These are phyloP conservation scores for Danielia oregonensis DNA, from an alignment of 805 yeast genomes.

Conservation along the genomic window DNA sequence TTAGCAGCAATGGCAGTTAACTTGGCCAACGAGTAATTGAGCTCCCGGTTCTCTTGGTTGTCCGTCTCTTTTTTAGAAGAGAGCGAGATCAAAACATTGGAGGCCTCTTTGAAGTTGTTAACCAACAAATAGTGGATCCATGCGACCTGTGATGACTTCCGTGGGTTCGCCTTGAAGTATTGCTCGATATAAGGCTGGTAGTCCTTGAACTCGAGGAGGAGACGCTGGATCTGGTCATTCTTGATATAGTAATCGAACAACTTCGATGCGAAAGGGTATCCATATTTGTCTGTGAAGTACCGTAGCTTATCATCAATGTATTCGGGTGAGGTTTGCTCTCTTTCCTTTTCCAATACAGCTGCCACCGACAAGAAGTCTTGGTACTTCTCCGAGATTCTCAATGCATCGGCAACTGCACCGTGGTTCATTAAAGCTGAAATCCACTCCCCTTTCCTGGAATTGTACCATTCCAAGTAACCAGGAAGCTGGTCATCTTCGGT, in stretches of 20 bases:
- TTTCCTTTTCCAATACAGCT: slow-evolving; percentile 38
- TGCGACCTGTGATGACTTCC: slow-evolving; percentile 50
- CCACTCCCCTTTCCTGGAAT: slow-evolving; percentile 46
- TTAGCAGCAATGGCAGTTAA: slow-evolving; percentile 51
- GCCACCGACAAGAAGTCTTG: slow-evolving; percentile 64
- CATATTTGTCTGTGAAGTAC: slow-evolving; percentile 56
- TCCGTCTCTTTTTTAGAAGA: slow-evolving; percentile 36
- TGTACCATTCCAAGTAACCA: slow-evolving; percentile 34
- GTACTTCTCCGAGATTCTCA: slow-evolving; percentile 61
- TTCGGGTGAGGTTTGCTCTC: slow-evolving; percentile 18
- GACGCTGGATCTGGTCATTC: slow-evolving; percentile 46
- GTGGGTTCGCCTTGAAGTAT: slow-evolving; percentile 45
- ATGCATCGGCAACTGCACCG: slow-evolving; percentile 50
- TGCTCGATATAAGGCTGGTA: slow-evolving; percentile 45
- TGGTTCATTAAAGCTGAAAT: slow-evolving; percentile 50
- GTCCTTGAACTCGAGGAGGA: slow-evolving; percentile 56
- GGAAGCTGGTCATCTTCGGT: slow-evolving; percentile 21
- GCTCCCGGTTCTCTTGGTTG: slow-evolving; percentile 42
- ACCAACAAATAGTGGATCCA: slow-evolving; percentile 70
- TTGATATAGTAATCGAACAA: slow-evolving; percentile 58
- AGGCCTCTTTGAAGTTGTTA: slow-evolving; percentile 48
- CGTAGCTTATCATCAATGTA: slow-evolving; percentile 31
- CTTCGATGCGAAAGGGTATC: slow-evolving; percentile 63
- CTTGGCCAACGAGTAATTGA: slow-evolving; percentile 71
- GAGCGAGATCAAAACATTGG: slow-evolving; percentile 42